Percentiles rank a stretch among this genome's conserved stretches.
These are phyloP conservation scores for Phytophthora nicotianae DNA, from an alignment of 352 stramenopile genomes.

Conservation along the genomic window DNA sequence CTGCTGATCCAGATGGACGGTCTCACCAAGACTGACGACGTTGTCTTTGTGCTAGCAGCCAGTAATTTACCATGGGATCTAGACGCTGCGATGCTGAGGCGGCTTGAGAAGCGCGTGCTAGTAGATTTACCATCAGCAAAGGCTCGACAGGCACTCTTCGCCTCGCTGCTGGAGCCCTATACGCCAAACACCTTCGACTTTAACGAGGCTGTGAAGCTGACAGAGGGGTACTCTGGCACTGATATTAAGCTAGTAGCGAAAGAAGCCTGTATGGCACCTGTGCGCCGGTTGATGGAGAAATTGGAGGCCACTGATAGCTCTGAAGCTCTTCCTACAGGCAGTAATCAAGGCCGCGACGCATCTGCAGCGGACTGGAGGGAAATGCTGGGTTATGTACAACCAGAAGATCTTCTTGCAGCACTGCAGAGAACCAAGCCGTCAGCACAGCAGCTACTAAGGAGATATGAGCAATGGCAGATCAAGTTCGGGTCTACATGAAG, in stretches of 20 bases:
- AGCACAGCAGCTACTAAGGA: slow-evolving; percentile 71
- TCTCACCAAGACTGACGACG: slow-evolving; percentile 75
- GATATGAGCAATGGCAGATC: slow-evolving; percentile 82
- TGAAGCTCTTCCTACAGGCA: slow-evolving; percentile 5
- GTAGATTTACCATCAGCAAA: slow-evolving; percentile 74
- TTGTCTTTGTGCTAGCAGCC: slow-evolving; percentile 83
- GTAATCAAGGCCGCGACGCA: slow-evolving; percentile 28
- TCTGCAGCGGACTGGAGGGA: slow-evolving; percentile 53
- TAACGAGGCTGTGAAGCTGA: slow-evolving; percentile 51
- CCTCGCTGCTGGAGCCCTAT: slow-evolving; percentile 66
- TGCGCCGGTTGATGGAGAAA: slow-evolving; percentile 69
- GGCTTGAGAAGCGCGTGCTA: slow-evolving; percentile 85
- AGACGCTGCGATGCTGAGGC: slow-evolving; percentile 79
- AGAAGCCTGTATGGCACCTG: slow-evolving; percentile 84
- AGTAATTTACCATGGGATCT: slow-evolving; percentile 88
- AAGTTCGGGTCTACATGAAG: slow-evolving; percentile 77
- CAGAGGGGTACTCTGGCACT: slow-evolving; percentile 79
- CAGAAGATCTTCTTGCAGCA: slow-evolving; percentile 55
- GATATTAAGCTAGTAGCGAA: slow-evolving; percentile 89
- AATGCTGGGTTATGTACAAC: slow-evolving; percentile 62
- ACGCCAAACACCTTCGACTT: slow-evolving; percentile 56
- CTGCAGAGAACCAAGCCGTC: slow-evolving; percentile 85
- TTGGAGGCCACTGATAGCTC: slow-evolving; percentile 57
- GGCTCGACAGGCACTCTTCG: slow-evolving; percentile 61
- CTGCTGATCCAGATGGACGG: slow-evolving; percentile 90